Evolutionary conservation across 495 filamentous ascomycete species (phyloP).

Genomic region (Penicillium manginii): DNA sequence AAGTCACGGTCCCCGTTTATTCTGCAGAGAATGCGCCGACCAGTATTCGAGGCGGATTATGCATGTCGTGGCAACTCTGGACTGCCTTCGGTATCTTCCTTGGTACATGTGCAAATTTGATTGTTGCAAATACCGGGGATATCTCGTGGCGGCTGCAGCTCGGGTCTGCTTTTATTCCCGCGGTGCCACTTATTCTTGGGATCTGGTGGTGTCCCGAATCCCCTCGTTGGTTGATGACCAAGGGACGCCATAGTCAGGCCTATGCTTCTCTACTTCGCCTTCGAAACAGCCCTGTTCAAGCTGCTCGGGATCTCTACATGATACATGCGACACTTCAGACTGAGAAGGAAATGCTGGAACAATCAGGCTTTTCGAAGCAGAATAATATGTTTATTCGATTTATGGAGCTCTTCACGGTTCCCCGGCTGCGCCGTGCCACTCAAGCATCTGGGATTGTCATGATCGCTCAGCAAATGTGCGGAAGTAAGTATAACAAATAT

Average conservation of each 20-base stretch:
- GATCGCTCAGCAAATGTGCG: slow-evolving; percentile 86
- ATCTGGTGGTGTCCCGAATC: slow-evolving; percentile 69
- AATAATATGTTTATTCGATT: slow-evolving; percentile 52
- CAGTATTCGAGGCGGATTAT: slow-evolving; percentile 73
- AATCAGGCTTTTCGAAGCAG: slow-evolving; percentile 21
- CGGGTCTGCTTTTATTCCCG: slow-evolving; percentile 77
- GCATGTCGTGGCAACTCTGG: slow-evolving; percentile 88
- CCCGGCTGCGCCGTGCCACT: slow-evolving; percentile 59
- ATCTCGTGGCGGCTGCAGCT: slow-evolving; percentile 80
- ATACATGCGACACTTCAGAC: slow-evolving; percentile 62
- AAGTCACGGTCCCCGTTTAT: slow-evolving; percentile 67
- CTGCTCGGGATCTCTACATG: slow-evolving; percentile 76
- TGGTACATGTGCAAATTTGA: slow-evolving; percentile 72
- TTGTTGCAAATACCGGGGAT: slow-evolving; percentile 55
- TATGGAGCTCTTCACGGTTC: slow-evolving; percentile 59
- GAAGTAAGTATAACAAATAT: slow-evolving; percentile 44
- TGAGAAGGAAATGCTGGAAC: slow-evolving; percentile 37
- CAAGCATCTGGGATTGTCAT: slow-evolving; percentile 63
- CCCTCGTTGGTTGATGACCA: slow-evolving; percentile 63
- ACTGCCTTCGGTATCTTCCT: slow-evolving; percentile 81
- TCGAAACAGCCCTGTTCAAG: slow-evolving; percentile 68
- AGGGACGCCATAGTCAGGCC: slow-evolving; percentile 63
- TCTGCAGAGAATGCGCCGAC: slow-evolving; percentile 79
- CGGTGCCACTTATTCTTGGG: slow-evolving; percentile 65
- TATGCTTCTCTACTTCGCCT: slow-evolving; percentile 64